Evolutionary conservation across 352 stramenopile genomes (phyloP), one percentile per base, ranked within the genome.

Genomic region (Aphanomyces invadans): DNA sequence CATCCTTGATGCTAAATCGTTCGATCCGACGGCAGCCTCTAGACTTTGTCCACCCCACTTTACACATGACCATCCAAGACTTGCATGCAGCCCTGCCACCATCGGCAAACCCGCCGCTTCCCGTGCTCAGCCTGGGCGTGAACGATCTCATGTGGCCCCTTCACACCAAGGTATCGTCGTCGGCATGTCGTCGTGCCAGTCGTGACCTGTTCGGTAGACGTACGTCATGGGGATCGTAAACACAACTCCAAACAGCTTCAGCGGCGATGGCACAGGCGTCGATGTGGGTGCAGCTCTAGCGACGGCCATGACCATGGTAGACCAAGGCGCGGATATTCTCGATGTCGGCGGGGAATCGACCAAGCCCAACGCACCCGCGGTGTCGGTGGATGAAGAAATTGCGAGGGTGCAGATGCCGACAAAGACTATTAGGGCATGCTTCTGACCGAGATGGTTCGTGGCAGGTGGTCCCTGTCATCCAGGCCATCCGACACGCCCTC

Each of bases 341-440:
- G 97, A 99, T 74, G 95, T 99, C 73, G 97, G 97, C 42, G 97
- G 97, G n/a, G 96, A 99, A 78, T 99, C 95, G 0, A 99, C 92
- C 61, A 83, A 95, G n/a, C 97, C 97, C n/a, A 93, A 93, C n/a
- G 96, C 97, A 0, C 73, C 81, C 10, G 65, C 86, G 15, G 83
- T 99, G 42, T 74, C 74, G 0, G 62, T 93, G 9, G 81, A 98
- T 12, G 83, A 97, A 57, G 96, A 99, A 71, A 74, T 98, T 1
- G 57, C 69, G 12, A 81, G 97, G 3, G 81, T 92, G 51, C 49
- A 25, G 17, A 29, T n/a, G 1, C 7, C n/a, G n/a, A n/a, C n/a
- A n/a, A n/a, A n/a, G n/a, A n/a, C n/a, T n/a, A n/a, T n/a, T n/a
- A n/a, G n/a, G n/a, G n/a, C n/a, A n/a, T n/a, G n/a, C n/a, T n/a